Conservation (phyloP, 345 rosid species). For the Microcos paniculata region DNA sequence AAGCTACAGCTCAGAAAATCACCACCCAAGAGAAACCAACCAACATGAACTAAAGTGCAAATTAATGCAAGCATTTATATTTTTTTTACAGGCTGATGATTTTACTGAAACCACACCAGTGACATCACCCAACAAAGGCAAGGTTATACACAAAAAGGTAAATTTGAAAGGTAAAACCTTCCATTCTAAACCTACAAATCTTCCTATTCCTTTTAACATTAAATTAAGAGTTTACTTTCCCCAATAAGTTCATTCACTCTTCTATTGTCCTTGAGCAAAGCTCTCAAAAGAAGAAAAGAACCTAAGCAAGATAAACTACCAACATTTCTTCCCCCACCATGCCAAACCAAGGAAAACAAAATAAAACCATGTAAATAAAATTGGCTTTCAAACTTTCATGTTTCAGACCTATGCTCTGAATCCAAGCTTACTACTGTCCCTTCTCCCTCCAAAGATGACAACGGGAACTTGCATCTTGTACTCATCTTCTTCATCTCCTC, state of each 20-base stretch:
- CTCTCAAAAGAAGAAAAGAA: conserved; percentile 14
- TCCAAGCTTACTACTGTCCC: conserved; percentile 38
- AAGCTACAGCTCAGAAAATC: not conserved
- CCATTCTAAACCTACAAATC: conserved; percentile 22
- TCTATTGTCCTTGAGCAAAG: conserved; percentile 13
- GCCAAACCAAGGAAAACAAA: conserved; percentile 12
- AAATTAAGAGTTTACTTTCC: not conserved
- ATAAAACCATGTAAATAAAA: not conserved
- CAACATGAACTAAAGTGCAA: conserved; percentile 8
- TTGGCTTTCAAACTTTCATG: conserved; percentile 11
- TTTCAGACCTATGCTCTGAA: conserved; percentile 38
- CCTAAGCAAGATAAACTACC: conserved; percentile 22
- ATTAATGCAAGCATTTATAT: conserved; percentile 1
- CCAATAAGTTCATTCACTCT: conserved; percentile 5
- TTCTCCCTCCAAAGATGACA: conserved; percentile 38
- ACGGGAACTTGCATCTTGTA: conserved; percentile 28
- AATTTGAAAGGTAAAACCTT: not conserved
- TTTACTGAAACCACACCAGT: conserved; percentile 18
- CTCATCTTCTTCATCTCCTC: conserved; percentile 63
- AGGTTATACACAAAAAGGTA: conserved; percentile 26
- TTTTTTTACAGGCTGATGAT: conserved; percentile 21
- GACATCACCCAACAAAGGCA: conserved; percentile 20
- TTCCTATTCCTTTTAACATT: not conserved
- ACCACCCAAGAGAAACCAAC: not conserved
- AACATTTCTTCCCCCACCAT: conserved; percentile 5